Percentiles rank a stretch among this genome's conserved stretches.
phyloP scores from a whole-genome alignment of 495 filamentous ascomycete genomes.

The Tetracladium marchalianum region DNA sequence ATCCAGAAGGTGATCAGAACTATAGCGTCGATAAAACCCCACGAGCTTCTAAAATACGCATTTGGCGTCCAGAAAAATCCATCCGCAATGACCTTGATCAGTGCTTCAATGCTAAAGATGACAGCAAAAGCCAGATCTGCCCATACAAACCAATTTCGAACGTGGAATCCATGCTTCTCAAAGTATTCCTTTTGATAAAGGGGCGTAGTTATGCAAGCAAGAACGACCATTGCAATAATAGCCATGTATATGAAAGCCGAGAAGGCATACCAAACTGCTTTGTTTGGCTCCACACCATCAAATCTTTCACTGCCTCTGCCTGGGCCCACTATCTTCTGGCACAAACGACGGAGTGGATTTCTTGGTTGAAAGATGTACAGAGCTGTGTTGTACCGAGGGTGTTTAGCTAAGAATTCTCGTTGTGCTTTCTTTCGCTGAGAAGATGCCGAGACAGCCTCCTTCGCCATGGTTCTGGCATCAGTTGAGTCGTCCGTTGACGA shows the following conservation, averaged over 20 bases:
- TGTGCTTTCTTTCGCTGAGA: conserved; percentile 78
- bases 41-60: conserved; percentile 91
- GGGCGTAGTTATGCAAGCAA: conserved; percentile 91
- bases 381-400: conserved; percentile 88
- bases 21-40: conserved; percentile 92
- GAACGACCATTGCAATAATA: conserved; percentile 92
- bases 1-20: conserved; percentile 95
- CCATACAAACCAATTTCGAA: conserved; percentile 85
- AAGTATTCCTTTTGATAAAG: conserved; percentile 87
- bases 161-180: conserved; percentile 36
- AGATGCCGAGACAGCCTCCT: conserved; percentile 75
- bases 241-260: conserved; percentile 89
- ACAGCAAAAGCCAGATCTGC: conserved; percentile 83
- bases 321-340: conserved; percentile 86
- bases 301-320: conserved; percentile 78
- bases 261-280: conserved; percentile 82
- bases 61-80: conserved; percentile 97
- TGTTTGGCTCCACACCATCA: conserved; percentile 79
- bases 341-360: conserved; percentile 69
- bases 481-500: conserved; percentile 59
- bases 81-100: conserved; percentile 92
- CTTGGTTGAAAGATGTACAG: conserved; percentile 75
- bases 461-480: conserved; percentile 79
- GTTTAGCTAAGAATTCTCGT: conserved; percentile 74
- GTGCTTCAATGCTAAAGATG: conserved; percentile 77